These are phyloP conservation scores for Colletotrichum tropicicola DNA, from an alignment of 2,329 filamentous ascomycete species.

Conservation along the genomic window DNA sequence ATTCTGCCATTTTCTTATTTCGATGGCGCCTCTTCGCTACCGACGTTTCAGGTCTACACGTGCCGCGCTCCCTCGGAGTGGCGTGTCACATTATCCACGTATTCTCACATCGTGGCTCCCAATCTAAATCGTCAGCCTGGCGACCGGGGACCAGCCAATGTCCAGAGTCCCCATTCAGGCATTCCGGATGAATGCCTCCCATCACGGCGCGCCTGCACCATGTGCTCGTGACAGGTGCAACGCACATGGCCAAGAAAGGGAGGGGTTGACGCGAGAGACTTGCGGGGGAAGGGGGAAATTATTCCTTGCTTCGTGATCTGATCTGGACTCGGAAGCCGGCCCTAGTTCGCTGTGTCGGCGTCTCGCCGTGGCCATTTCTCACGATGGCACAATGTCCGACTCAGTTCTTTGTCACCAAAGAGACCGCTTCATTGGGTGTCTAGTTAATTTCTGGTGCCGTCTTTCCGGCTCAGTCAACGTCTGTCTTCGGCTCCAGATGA, in stretches of 20 bases:
- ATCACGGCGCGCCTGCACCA: neutral
- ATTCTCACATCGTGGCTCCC: neutral
- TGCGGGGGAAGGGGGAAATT: neutral
- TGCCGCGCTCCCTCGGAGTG: neutral
- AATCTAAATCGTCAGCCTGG: neutral
- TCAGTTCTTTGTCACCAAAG: neutral
- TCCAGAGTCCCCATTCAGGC: constrained; percentile 20
- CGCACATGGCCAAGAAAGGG: neutral
- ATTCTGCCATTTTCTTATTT: constrained; percentile 10
- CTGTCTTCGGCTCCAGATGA: neutral
- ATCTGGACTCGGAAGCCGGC: neutral
- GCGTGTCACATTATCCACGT: neutral
- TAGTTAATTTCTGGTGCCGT: neutral
- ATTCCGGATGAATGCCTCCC: constrained; percentile 23
- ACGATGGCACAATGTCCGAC: neutral
- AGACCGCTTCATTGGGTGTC: neutral
- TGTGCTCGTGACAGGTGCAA: constrained; percentile 16
- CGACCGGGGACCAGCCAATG: neutral
- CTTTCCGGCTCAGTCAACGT: neutral
- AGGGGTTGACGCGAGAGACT: neutral
- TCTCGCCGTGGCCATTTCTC: neutral
- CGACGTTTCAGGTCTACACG: constrained; percentile 4
- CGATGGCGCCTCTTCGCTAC: neutral
- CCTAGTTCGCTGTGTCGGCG: neutral
- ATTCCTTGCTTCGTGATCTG: neutral